phyloP scores from a whole-genome alignment of 352 stramenopile genomes.

The Phytophthora foliorum region DNA sequence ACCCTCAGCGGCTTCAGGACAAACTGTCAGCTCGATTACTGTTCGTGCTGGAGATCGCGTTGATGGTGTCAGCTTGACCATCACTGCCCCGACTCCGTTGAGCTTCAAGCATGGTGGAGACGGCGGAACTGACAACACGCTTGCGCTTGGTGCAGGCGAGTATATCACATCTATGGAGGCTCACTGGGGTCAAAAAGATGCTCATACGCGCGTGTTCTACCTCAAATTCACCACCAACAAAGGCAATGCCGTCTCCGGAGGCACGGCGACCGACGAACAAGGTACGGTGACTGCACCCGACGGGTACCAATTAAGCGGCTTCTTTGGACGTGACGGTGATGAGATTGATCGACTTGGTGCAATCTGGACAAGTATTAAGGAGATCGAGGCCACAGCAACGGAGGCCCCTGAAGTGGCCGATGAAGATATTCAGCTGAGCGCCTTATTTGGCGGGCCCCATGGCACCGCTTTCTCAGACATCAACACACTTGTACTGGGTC shows the following conservation, averaged over 20 bases:
- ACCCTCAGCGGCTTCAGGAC: neutral
- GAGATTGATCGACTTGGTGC: conserved; percentile 46
- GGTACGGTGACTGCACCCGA: conserved; percentile 42
- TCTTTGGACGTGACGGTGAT: conserved; percentile 49
- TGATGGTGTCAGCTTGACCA: conserved; percentile 38
- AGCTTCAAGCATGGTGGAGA: conserved; percentile 44
- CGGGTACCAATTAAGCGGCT: conserved; percentile 50
- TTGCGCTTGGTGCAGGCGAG: conserved; percentile 42
- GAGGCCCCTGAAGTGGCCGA: neutral
- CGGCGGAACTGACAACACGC: conserved; percentile 36
- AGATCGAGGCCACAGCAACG: neutral
- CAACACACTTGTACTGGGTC: neutral
- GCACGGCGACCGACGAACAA: conserved; percentile 35
- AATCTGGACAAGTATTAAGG: neutral
- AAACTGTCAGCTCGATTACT: conserved; percentile 37
- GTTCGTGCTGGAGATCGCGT: conserved; percentile 39
- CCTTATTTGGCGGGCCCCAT: neutral
- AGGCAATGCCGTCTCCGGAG: conserved; percentile 26
- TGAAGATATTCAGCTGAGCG: neutral
- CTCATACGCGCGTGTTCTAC: conserved; percentile 50
- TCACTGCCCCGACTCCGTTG: conserved; percentile 24
- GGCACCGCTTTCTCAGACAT: neutral
- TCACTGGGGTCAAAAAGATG: conserved; percentile 44
- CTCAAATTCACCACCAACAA: conserved; percentile 40
- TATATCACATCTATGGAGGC: conserved; percentile 49